Base-by-base conservation (phyloP, 2,329 filamentous ascomycete genomes). In the Aspergillus costaricaensis region DNA sequence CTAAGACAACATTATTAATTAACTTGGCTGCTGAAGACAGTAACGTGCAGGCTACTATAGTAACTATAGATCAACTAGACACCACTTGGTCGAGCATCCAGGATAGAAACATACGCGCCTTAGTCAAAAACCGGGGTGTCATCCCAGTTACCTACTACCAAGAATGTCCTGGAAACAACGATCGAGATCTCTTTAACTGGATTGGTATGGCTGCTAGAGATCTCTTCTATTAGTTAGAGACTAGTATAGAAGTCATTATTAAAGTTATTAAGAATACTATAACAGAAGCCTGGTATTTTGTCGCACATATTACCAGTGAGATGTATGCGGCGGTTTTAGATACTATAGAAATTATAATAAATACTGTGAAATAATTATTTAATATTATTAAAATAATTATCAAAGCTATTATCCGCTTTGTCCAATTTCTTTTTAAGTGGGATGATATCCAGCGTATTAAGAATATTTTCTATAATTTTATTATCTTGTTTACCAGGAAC, bases 391-490 rank as follows among this genome's bases (percentile, higher is more conserved):
- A 65, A 30, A 55, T 56, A 1, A 61, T 19, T 3, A 27, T 57
- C n/a, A n/a, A 59, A 8, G 53, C 57, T 7, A 5, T 66, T 0
- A 41, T 66, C 12, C 39, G 49, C 1, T 66, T 51, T 14, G 9
- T 65, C 1, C 23, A 61, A 38, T 58, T 63, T 10, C 47, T 66
- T 0, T 65, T 66, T 27, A 32, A 63, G 10, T 66, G 64, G 64
- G 58, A 60, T 32, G 62, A 66, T 21, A 65, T 66, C 36, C n/a
- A 43, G 4, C 58, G 64, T 2, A 60, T 55, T 41, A 63, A 66
- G n/a, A n/a, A n/a, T n/a, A n/a, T n/a, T n/a, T n/a, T n/a, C n/a
- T n/a, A n/a, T n/a, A n/a, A n/a, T n/a, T n/a, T n/a, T n/a, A n/a
- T n/a, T n/a, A n/a, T n/a, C n/a, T n/a, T n/a, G n/a, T 2, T 21